These are phyloP conservation scores for Filobasidium uniguttulatum DNA, from an alignment of 1,284 basidiomycete species.

Conservation along the genomic window DNA sequence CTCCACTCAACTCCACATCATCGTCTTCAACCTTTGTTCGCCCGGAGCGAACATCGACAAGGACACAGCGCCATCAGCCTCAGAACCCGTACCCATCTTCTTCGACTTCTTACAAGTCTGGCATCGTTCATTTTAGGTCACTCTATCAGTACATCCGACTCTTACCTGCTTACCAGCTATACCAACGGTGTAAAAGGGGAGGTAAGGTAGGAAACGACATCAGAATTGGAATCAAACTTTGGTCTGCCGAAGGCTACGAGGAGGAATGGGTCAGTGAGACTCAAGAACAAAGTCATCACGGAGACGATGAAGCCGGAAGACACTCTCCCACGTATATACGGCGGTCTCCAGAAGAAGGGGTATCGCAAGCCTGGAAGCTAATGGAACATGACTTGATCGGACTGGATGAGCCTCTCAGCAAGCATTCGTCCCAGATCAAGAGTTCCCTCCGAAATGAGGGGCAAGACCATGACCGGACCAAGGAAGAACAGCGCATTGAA, in stretches of 20 bases:
- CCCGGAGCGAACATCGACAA: not conserved
- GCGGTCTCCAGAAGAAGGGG: slow-evolving; percentile 10
- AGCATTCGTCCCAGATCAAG: slow-evolving; percentile 5
- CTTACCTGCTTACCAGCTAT: slow-evolving; percentile 29
- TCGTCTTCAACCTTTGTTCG: not conserved
- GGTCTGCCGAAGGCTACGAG: slow-evolving; percentile 29
- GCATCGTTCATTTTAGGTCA: slow-evolving; percentile 33
- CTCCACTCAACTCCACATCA: not conserved
- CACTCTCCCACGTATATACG: not conserved
- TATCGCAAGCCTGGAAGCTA: slow-evolving; percentile 29
- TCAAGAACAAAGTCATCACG: not conserved
- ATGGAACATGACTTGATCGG: slow-evolving; percentile 32
- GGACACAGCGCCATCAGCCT: not conserved
- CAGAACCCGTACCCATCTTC: slow-evolving; percentile 25
- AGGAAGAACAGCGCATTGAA: slow-evolving; percentile 12
- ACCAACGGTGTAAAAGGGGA: slow-evolving; percentile 19
- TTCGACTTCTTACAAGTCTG: slow-evolving; percentile 17
- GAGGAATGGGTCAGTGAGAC: slow-evolving; percentile 14
- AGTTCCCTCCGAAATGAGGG: no score
- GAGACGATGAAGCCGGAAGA: not conserved
- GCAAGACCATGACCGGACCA: slow-evolving; percentile 5
- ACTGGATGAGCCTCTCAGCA: slow-evolving; percentile 24
- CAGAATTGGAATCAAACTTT: slow-evolving; percentile 33
- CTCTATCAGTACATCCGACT: slow-evolving; percentile 29
- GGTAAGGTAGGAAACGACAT: slow-evolving; percentile 12